Evolutionary conservation across 2,329 filamentous ascomycete genomes (phyloP).

Genomic region (Tolypocladium capitatum): DNA sequence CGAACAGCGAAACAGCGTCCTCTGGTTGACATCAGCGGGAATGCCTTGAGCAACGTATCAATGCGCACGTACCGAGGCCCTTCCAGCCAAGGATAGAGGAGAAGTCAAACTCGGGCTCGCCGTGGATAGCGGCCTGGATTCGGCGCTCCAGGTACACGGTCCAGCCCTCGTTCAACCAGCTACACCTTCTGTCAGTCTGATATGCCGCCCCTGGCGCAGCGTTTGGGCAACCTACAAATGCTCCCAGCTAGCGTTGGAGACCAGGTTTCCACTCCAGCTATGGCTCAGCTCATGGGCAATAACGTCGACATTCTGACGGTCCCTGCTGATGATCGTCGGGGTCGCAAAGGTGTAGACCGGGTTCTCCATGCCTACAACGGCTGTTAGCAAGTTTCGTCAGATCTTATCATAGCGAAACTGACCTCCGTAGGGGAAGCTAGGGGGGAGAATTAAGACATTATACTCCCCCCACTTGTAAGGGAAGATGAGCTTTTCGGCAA

Average conservation of each 20-base stretch:
- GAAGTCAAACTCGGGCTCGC: constrained; percentile 79
- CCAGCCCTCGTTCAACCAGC: constrained; percentile 71
- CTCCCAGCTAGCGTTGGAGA: constrained; percentile 69
- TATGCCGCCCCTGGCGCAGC: background rate
- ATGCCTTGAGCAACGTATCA: background rate
- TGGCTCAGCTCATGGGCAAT: constrained; percentile 75
- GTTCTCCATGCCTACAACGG: constrained; percentile 61
- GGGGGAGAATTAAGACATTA: constrained; percentile 81
- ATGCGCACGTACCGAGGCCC: constrained; percentile 42
- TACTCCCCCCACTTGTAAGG: constrained; percentile 92
- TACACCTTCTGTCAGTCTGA: constrained; percentile 11
- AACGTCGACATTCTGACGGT: constrained; percentile 85
- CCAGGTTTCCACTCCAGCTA: constrained; percentile 81
- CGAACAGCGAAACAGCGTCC: constrained; percentile 67
- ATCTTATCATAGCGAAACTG: constrained; percentile 16
- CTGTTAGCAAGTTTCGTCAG: background rate
- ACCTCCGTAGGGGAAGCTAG: constrained; percentile 80
- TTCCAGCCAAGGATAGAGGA: constrained; percentile 96
- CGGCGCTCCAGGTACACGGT: constrained; percentile 88
- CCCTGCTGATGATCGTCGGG: constrained; percentile 83
- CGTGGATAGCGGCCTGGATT: constrained; percentile 64
- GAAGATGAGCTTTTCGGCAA: constrained; percentile 69
- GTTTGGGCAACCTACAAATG: constrained; percentile 45
- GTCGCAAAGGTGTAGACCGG: constrained; percentile 92
- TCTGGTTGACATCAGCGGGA: constrained; percentile 24